Evolutionary conservation across 106 monocot species (phyloP).

Genomic region (Dendrobium officinale): DNA sequence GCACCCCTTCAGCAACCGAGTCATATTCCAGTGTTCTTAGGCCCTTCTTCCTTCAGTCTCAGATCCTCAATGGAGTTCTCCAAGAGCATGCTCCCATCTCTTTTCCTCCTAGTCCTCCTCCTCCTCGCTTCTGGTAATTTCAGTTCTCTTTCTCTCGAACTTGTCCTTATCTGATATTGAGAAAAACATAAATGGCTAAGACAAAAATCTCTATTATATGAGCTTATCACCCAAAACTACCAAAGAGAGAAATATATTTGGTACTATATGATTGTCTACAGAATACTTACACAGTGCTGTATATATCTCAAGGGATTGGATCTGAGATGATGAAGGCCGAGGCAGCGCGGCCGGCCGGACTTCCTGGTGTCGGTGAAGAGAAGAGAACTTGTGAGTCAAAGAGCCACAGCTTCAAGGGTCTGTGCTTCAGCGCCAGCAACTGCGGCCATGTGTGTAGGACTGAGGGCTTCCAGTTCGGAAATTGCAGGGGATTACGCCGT

Average conservation of each 20-base stretch:
- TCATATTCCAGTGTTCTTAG: neutral
- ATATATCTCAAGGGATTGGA: neutral
- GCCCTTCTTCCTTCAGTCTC: neutral
- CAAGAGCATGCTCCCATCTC: conserved; percentile 6
- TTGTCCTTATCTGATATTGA: neutral
- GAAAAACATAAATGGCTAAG: neutral
- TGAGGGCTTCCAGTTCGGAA: conserved; percentile 23
- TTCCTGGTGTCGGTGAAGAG: neutral
- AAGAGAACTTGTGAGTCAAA: conserved; percentile 16
- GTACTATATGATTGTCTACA: neutral
- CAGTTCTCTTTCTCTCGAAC: neutral
- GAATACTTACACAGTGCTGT: neutral
- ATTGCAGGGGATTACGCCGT: conserved; percentile 29
- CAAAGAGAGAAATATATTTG: neutral
- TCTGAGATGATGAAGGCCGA: neutral
- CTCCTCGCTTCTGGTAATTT: conserved; percentile 7
- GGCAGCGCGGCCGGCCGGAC: neutral
- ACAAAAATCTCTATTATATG: neutral
- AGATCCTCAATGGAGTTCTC: neutral
- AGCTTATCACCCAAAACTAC: too few species aligned
- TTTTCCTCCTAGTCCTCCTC: conserved; percentile 11
- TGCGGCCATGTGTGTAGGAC: conserved; percentile 28
- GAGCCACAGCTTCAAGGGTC: conserved; percentile 28
- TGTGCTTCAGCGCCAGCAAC: conserved; percentile 19
- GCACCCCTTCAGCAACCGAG: too few species aligned